Evolutionary conservation across 163 green algal genomes (phyloP).

Genomic region (Scenedesmus sp.): DNA sequence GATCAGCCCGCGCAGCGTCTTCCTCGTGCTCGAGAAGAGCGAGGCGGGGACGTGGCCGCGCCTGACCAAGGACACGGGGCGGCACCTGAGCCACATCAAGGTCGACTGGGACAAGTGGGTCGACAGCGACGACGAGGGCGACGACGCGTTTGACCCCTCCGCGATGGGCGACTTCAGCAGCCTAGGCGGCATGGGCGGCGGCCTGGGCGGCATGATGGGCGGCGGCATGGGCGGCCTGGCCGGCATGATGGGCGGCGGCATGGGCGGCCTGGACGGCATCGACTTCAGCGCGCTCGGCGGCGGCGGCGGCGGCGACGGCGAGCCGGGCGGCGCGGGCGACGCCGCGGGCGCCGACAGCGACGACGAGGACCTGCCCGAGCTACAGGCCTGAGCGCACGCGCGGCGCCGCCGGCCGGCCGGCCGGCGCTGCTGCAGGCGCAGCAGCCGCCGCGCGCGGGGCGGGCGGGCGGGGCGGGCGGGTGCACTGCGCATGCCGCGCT

Average conservation of each 20-base stretch:
- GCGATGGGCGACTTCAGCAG: conserved; percentile 62
- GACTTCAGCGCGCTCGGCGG: conserved; percentile 4
- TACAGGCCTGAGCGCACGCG: conserved; percentile 43
- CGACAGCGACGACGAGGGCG: conserved; percentile 79
- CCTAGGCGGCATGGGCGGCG: conserved; percentile 44
- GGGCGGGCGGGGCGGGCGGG: too few species aligned
- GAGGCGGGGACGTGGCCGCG: conserved; percentile 78
- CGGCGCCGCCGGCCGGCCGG: too few species aligned
- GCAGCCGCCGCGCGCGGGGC: too few species aligned
- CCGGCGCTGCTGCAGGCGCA: too few species aligned
- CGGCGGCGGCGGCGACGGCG: conserved; percentile 19
- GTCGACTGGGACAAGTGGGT: conserved; percentile 86
- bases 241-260: conserved; percentile 38
- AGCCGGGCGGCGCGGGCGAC: conserved; percentile 29
- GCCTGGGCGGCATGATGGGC: conserved; percentile 65
- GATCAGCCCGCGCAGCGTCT: conserved; percentile 63
- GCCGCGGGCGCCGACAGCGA: conserved; percentile 64
- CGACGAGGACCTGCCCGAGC: conserved; percentile 68
- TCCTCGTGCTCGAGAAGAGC: conserved; percentile 79
- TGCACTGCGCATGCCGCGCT: too few species aligned
- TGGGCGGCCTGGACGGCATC: conserved; percentile 29
- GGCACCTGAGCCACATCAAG: conserved; percentile 72
- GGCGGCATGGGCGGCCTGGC: conserved; percentile 54
- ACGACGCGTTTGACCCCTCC: conserved; percentile 63
- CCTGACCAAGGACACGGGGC: conserved; percentile 73